A percentile compares a stretch with the other conserved stretches of the same genome.
phyloP scores from a whole-genome alignment of 1,139 yeast genomes.

The Yamadazyma pseudoaaseri region DNA sequence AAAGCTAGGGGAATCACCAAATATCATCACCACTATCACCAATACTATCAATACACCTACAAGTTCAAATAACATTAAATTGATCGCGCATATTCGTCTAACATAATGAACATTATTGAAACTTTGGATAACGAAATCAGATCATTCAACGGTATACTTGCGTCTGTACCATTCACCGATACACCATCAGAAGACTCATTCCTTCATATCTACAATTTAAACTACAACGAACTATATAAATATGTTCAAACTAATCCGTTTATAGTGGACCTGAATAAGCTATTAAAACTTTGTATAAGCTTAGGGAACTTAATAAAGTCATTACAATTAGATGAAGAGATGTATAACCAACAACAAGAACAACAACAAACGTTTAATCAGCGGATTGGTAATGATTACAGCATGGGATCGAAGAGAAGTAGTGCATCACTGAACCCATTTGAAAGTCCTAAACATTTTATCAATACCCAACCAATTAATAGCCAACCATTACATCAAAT shows the following conservation, averaged over 20 bases:
- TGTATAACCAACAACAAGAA: slow-evolving; percentile 23
- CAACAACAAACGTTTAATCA: slow-evolving; percentile 15
- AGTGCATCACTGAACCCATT: slow-evolving; percentile 12
- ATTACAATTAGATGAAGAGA: slow-evolving; percentile 36
- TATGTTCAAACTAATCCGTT: slow-evolving; percentile 22
- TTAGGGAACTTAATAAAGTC: slow-evolving; percentile 43
- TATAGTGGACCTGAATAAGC: slow-evolving; percentile 38
- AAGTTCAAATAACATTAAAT: neutral
- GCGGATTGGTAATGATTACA: slow-evolving; percentile 4
- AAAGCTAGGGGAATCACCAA: slow-evolving; percentile 55
- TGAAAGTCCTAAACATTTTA: slow-evolving; percentile 15
- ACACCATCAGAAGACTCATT: slow-evolving; percentile 17
- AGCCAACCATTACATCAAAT: slow-evolving; percentile 31
- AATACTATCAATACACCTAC: neutral
- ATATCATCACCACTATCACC: slow-evolving; percentile 21
- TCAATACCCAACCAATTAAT: slow-evolving; percentile 12
- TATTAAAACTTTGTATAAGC: slow-evolving; percentile 43
- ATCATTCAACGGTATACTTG: slow-evolving; percentile 28
- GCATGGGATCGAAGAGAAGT: slow-evolving; percentile 2
- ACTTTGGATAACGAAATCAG: slow-evolving; percentile 27
- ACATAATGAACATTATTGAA: slow-evolving; percentile 14
- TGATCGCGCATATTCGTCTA: slow-evolving; percentile 1
- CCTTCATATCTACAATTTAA: slow-evolving; percentile 34
- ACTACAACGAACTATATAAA: slow-evolving; percentile 25
- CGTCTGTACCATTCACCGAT: slow-evolving; percentile 35